Evolutionary conservation across 2,329 filamentous ascomycete genomes (phyloP).

Genomic region (Fusarium odoratissimum): DNA sequence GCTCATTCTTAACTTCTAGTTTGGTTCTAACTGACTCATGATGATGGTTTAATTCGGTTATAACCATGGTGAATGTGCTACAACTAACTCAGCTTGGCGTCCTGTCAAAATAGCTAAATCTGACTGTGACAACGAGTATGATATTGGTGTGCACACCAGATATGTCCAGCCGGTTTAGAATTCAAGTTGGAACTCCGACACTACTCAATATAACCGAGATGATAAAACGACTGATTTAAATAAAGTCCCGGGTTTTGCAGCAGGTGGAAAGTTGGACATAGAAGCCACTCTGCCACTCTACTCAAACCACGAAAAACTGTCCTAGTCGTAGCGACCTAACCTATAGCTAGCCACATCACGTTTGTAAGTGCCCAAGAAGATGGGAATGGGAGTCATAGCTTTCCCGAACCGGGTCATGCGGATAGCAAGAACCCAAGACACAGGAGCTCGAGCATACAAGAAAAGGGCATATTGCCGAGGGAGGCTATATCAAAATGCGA

Average conservation of each 20-base stretch:
- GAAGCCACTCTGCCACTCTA: not conserved
- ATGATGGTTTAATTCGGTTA: not conserved
- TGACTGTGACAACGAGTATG: not conserved
- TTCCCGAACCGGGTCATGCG: not conserved
- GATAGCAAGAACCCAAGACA: not conserved
- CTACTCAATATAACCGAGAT: not conserved
- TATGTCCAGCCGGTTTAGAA: not conserved
- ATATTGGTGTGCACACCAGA: too few species aligned
- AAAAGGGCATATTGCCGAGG: constrained; percentile 6
- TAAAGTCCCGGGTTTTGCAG: not conserved
- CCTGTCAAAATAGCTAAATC: not conserved
- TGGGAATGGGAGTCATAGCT: constrained; percentile 1
- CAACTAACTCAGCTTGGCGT: not conserved
- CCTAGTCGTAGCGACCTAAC: not conserved
- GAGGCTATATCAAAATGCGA: not conserved
- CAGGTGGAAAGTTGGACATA: not conserved
- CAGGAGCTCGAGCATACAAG: not conserved
- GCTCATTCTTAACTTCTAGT: not conserved
- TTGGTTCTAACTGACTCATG: not conserved
- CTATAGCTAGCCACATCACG: not conserved
- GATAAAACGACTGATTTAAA: too few species aligned
- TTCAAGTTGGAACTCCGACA: not conserved
- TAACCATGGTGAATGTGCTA: not conserved
- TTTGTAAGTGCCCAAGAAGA: not conserved
- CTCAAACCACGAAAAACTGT: not conserved